Base-by-base conservation (phyloP, 768 basidiomycete genomes). In the Rhizopogon roseolus region DNA sequence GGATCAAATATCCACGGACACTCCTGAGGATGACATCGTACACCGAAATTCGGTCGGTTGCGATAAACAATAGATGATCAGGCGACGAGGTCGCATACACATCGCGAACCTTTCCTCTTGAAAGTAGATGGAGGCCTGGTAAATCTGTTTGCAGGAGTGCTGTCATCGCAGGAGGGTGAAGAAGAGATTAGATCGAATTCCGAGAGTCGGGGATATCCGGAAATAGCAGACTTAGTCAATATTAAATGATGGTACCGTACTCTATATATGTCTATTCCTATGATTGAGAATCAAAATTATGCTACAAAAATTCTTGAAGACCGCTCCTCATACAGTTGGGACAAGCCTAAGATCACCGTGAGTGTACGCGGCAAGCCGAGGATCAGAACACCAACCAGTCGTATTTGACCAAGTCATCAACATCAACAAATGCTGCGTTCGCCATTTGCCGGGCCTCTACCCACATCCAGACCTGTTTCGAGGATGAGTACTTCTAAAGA, bases 11-110 rank as follows among this genome's bases (percentile, higher is more conserved):
- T 45, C 54, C 53, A 77, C 91, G 62, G 66, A 98, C 96, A 71
- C 96, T 93, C 66, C 84, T 83, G 57, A 99, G 80, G 64, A 98
- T 86, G 60, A 97, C 88, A 77, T 99, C 96, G 76, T 92, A 98
- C 0, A 95, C 95, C 17, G 92, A 96, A 66, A 98, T 96, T 57
- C 97, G 81, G 72, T 99, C 97, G 9, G 90, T 87, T 10, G 96
- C 95, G 54, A 98, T 87, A 66, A 98, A 98, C 40, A 99, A 80
- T 17, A 99, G 80, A 59, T 82, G 79, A 50, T 84, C 78, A 19
- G 80, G 77, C 6, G 82, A 84, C 5, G 86, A 84, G 11, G 83
- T 86, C 32, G 80, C 63, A 72, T 99, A 98, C 65, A 99, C 86
- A 70, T 98, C 96, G 53, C 97, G 84, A 19, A 99, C 97, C 80